Conservation (phyloP, 163 green algal species). For the Trebouxia gelatinosa region DNA sequence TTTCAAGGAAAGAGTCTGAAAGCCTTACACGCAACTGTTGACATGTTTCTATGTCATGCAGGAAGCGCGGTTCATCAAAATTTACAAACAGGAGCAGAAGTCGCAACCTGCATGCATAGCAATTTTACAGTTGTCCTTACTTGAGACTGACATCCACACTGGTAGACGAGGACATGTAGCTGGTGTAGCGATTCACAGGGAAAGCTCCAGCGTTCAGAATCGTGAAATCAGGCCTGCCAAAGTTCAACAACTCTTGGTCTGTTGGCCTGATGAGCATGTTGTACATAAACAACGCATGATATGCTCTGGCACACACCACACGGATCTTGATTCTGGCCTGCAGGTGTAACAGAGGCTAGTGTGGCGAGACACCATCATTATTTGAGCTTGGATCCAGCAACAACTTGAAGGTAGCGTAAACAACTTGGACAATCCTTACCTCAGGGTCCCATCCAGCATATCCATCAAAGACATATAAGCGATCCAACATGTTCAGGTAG, state of each 20-base stretch:
- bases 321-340: slow-evolving; percentile 76
- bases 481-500: slow-evolving; percentile 87
- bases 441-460: slow-evolving; percentile 84
- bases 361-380: no score
- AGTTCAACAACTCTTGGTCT: slow-evolving; percentile 82
- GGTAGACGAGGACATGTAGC: slow-evolving; percentile 87
- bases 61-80: no score
- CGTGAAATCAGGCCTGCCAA: slow-evolving; percentile 87
- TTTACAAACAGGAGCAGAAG: no score
- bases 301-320: slow-evolving; percentile 84
- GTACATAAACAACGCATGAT: slow-evolving; percentile 91
- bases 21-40: no score
- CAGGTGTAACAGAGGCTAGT: no score
- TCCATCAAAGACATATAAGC: slow-evolving; percentile 85
- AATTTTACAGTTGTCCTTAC: no score
- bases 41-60: no score
- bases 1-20: no score
- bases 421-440: slow-evolving; percentile 34
- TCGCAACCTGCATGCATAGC: no score
- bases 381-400: no score
- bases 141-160: slow-evolving; percentile 86
- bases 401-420: no score
- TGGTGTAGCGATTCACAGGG: slow-evolving; percentile 87
- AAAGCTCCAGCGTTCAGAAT: slow-evolving; percentile 96
- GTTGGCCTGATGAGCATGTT: slow-evolving; percentile 97